Evolutionary conservation across 2,329 filamentous ascomycete genomes (phyloP).

Genomic region (Fusarium nisikadoi): DNA sequence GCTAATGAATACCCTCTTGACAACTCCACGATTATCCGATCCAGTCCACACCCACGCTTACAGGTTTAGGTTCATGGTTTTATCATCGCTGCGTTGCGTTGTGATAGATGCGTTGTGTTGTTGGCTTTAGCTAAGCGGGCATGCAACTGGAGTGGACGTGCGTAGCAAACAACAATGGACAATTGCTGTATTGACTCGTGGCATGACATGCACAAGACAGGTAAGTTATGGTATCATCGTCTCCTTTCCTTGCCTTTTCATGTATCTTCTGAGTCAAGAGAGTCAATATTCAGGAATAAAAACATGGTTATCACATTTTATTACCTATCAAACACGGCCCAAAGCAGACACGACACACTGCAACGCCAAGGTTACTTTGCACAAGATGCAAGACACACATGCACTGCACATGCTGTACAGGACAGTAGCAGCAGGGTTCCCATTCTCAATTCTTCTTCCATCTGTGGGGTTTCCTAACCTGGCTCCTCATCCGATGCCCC

Average conservation of each 20-base stretch:
- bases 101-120: neutral
- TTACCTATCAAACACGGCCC: neutral
- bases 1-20: conserved; percentile 27
- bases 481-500: conserved; percentile 43
- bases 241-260: neutral
- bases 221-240: neutral
- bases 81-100: neutral
- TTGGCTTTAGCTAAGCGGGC: conserved; percentile 2
- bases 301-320: neutral
- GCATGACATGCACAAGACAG: conserved; percentile 15
- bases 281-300: neutral
- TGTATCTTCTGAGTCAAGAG: neutral
- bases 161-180: neutral
- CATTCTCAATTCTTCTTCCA: conserved; percentile 1
- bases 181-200: conserved; percentile 7
- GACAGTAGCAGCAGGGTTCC: conserved; percentile 23
- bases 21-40: conserved; percentile 27
- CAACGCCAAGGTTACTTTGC: conserved; percentile 7
- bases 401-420: conserved; percentile 12
- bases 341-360: conserved; percentile 3
- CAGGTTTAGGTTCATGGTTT: conserved; percentile 5
- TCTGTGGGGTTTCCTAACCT: conserved; percentile 38
- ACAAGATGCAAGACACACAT: conserved; percentile 34
- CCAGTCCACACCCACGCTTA: conserved; percentile 1
- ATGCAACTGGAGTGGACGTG: neutral